Evolutionary conservation across 2,329 filamentous ascomycete genomes (phyloP).

Genomic region (Phialemoniopsis sp.): DNA sequence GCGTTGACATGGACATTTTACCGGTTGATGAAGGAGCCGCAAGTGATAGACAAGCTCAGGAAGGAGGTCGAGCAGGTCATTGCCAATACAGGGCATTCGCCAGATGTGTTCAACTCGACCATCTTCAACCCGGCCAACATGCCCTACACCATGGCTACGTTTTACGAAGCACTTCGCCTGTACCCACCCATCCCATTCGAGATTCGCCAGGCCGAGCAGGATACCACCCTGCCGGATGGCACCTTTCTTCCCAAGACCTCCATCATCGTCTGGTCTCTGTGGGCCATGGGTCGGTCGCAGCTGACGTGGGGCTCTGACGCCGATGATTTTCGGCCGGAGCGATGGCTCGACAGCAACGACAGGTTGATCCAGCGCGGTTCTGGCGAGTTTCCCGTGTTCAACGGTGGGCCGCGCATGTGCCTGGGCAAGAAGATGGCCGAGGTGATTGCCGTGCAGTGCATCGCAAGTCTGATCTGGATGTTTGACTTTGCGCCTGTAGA

Average conservation of each 20-base stretch:
- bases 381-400: slow-evolving; percentile 61
- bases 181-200: slow-evolving; percentile 65
- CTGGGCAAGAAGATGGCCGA: slow-evolving; percentile 64
- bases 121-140: slow-evolving; percentile 35
- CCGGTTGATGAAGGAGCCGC: slow-evolving; percentile 48
- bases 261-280: slow-evolving; percentile 59
- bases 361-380: slow-evolving; percentile 38
- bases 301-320: slow-evolving; percentile 54
- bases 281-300: slow-evolving; percentile 58
- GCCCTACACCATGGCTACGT: slow-evolving; percentile 57
- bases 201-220: slow-evolving; percentile 52
- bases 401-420: slow-evolving; percentile 57
- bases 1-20: slow-evolving; percentile 62
- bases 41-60: slow-evolving; percentile 33
- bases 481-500: slow-evolving; percentile 48
- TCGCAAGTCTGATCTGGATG: slow-evolving; percentile 40
- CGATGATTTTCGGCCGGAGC: slow-evolving; percentile 49
- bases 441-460: slow-evolving; percentile 50
- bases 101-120: slow-evolving; percentile 17
- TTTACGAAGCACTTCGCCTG: slow-evolving; percentile 58
- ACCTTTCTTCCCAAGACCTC: slow-evolving; percentile 50
- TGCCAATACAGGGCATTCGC: slow-evolving; percentile 7
- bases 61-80: slow-evolving; percentile 30
- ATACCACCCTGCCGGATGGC: slow-evolving; percentile 54
- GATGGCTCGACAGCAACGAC: slow-evolving; percentile 45